Percentiles rank a stretch among this genome's conserved stretches.
Conservation (phyloP, 257 asterid species). For the Verbena officinalis region DNA sequence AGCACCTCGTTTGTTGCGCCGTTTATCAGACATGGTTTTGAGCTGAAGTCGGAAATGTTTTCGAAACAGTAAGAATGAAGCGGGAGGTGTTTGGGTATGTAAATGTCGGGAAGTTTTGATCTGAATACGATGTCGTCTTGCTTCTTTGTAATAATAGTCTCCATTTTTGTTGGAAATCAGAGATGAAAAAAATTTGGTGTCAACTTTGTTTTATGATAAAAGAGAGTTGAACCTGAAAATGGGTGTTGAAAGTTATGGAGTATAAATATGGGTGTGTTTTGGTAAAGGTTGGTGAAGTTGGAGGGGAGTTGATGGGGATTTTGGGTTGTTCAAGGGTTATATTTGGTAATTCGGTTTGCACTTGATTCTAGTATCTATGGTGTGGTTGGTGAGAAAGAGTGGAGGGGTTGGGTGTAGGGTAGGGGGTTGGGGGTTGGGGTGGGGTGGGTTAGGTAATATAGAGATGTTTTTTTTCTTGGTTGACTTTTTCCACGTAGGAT, state of each 20-base stretch:
- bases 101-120: conserved; percentile 76
- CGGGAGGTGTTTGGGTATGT: conserved; percentile 73
- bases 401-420: conserved; percentile 25
- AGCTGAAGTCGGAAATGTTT: conserved; percentile 43
- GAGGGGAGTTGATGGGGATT: conserved; percentile 44
- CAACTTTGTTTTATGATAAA: conserved; percentile 14
- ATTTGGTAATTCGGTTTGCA: conserved; percentile 3
- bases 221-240: conserved; percentile 39
- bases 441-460: conserved; percentile 41
- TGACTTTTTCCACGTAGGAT: conserved; percentile 33
- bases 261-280: conserved; percentile 39
- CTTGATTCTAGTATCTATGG: conserved; percentile 15
- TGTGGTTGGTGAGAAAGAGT: conserved; percentile 67
- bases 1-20: conserved; percentile 59
- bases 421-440: conserved; percentile 9
- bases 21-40: conserved; percentile 65
- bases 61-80: conserved; percentile 81
- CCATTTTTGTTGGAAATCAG: conserved; percentile 40
- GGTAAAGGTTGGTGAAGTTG: conserved; percentile 44
- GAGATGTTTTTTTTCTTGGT: conserved; percentile 3
- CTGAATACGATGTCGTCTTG: conserved; percentile 62
- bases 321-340: conserved; percentile 51
- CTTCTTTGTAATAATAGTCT: conserved; percentile 22
- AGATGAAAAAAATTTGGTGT: conserved; percentile 13
- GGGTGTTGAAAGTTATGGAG: conserved; percentile 26